Conservation (phyloP, 1,139 yeast genomes). For the Sugiyamaella japonica region DNA sequence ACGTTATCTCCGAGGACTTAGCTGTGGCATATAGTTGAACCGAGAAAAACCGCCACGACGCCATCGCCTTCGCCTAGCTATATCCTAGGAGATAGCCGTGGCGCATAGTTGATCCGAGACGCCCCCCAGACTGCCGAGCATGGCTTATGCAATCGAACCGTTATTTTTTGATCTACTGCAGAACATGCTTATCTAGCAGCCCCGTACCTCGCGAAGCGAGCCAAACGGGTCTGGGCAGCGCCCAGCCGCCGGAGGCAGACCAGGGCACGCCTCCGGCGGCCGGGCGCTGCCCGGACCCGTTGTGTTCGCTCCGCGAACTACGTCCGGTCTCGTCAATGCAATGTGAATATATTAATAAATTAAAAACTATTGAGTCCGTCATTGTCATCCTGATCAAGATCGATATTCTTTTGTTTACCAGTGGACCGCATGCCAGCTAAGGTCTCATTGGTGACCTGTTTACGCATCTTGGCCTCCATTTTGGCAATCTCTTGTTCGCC, state of each 20-base stretch:
- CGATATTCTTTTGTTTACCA: slow-evolving; percentile 73
- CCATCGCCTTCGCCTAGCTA: no score
- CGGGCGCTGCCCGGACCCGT: not conserved
- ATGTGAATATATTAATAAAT: not conserved
- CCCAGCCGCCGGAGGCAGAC: no score
- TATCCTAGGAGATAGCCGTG: no score
- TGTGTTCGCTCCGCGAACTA: no score
- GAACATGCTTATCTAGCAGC: no score
- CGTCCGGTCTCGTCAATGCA: no score
- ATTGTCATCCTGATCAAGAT: slow-evolving; percentile 56
- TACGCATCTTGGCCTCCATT: slow-evolving; percentile 82
- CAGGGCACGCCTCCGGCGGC: no score
- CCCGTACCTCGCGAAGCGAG: no score
- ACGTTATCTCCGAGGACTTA: not conserved
- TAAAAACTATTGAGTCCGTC: slow-evolving; percentile 37
- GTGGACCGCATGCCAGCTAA: slow-evolving; percentile 64
- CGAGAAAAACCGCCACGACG: no score
- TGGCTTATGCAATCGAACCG: not conserved
- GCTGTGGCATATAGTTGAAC: not conserved
- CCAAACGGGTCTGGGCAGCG: no score
- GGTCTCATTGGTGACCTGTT: slow-evolving; percentile 73
- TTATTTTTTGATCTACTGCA: not conserved
- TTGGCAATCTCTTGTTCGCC: slow-evolving; percentile 88
- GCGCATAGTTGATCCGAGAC: not conserved
- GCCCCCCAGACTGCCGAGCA: not conserved